A percentile compares a stretch with the other conserved stretches of the same genome.
Conservation (phyloP, 345 rosid genomes). For the Cardamine occulta region DNA sequence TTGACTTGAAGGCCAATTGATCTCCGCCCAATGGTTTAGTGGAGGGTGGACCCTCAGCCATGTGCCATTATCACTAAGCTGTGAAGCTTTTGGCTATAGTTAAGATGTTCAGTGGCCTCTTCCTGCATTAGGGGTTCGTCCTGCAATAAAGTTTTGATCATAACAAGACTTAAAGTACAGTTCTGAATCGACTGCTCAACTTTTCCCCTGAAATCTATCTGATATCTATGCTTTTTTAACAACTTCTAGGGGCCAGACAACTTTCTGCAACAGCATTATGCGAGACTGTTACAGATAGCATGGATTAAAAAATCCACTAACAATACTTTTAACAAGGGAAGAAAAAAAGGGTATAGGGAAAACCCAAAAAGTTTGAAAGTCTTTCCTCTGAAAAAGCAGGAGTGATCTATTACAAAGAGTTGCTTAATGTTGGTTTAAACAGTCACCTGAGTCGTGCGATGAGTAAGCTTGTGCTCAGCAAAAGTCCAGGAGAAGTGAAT, state of each 20-base stretch:
- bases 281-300: constrained; percentile 33
- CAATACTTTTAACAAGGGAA: constrained; percentile 29
- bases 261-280: constrained; percentile 33
- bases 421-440: constrained; percentile 21
- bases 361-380: background rate
- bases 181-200: constrained; percentile 33
- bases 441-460: constrained; percentile 15
- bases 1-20: constrained; percentile 41
- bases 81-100: constrained; percentile 40
- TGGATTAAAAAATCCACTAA: constrained; percentile 30
- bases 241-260: constrained; percentile 23
- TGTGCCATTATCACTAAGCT: constrained; percentile 45
- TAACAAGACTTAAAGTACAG: constrained; percentile 44
- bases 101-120: constrained; percentile 39
- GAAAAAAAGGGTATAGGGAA: background rate
- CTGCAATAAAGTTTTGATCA: constrained; percentile 41
- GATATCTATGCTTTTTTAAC: constrained; percentile 38
- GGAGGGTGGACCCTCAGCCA: constrained; percentile 41
- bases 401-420: background rate
- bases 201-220: constrained; percentile 40
- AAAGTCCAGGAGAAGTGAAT: background rate
- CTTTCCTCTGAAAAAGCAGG: background rate
- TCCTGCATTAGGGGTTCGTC: constrained; percentile 33
- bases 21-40: constrained; percentile 39
- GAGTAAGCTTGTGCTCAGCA: constrained; percentile 2